A percentile compares a stretch with the other conserved stretches of the same genome.
Evolutionary conservation across 208 protist genomes (phyloP).

Genomic region (Strigomonas culicis): DNA sequence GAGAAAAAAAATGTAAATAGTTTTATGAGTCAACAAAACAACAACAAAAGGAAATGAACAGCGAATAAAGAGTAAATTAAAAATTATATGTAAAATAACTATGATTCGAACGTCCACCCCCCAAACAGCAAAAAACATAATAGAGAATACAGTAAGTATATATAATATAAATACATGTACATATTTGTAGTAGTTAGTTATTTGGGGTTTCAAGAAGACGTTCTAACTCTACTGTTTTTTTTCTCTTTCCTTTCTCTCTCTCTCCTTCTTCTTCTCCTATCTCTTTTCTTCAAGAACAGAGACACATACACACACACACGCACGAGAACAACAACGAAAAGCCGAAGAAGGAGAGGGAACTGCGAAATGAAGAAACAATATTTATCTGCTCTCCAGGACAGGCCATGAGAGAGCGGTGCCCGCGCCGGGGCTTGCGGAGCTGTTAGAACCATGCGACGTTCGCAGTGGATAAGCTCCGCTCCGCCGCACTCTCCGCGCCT

Average conservation of each 20-base stretch:
- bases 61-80: background rate
- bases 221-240: constrained; percentile 1
- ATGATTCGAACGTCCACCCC: background rate
- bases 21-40: background rate
- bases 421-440: background rate
- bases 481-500: constrained; percentile 8
- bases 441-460: constrained; percentile 54
- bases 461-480: constrained; percentile 17
- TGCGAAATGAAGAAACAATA: constrained; percentile 1
- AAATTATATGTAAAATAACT: background rate
- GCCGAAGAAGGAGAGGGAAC: background rate
- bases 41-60: background rate
- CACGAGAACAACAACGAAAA: background rate
- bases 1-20: constrained; percentile 10
- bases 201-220: background rate
- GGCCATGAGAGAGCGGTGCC: background rate
- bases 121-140: background rate
- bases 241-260: constrained; percentile 5
- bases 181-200: constrained; percentile 2
- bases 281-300: background rate
- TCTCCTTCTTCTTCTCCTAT: constrained; percentile 11
- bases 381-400: background rate
- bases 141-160: background rate
- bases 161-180: background rate
- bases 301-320: constrained; percentile 6